phyloP scores from a whole-genome alignment of 2,329 filamentous ascomycete genomes.

The Trichoderma guizhouense region DNA sequence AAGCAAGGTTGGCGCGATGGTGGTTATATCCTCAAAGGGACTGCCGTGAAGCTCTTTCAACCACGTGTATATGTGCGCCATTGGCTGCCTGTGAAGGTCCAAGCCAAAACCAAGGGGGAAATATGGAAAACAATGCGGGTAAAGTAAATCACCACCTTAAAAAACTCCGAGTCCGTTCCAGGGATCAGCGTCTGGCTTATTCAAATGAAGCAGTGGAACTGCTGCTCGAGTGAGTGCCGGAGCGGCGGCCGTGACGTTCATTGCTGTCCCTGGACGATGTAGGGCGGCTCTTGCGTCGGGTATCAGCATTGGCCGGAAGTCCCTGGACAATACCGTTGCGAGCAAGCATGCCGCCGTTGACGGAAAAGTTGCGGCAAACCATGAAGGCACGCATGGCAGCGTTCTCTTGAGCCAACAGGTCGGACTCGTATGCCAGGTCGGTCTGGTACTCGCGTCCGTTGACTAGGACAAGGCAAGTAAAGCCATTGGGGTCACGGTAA shows the following conservation, averaged over 20 bases:
- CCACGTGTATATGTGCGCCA: slow-evolving; percentile 30
- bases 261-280: slow-evolving; percentile 46
- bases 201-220: slow-evolving; percentile 60
- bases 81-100: slow-evolving; percentile 10
- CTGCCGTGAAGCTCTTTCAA: slow-evolving; percentile 40
- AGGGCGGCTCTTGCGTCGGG: slow-evolving; percentile 51
- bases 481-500: slow-evolving; percentile 70
- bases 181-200: slow-evolving; percentile 31
- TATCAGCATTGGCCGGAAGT: slow-evolving; percentile 51
- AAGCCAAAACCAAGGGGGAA: slow-evolving; percentile 1
- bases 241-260: slow-evolving; percentile 46
- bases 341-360: slow-evolving; percentile 88
- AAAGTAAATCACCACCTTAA: background rate
- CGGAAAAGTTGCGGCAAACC: slow-evolving; percentile 95
- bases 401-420: slow-evolving; percentile 82
- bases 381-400: slow-evolving; percentile 95
- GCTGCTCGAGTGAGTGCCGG: slow-evolving; percentile 59
- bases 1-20: slow-evolving; percentile 11
- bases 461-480: slow-evolving; percentile 85
- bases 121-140: background rate
- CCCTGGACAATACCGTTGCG: slow-evolving; percentile 67
- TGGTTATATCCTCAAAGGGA: slow-evolving; percentile 32
- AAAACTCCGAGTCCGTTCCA: slow-evolving; percentile 1
- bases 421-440: slow-evolving; percentile 77
- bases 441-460: slow-evolving; percentile 97